A percentile compares a stretch with the other conserved stretches of the same genome.
phyloP scores from a whole-genome alignment of 148 eudicot species.

The Rhododendron henanense region DNA sequence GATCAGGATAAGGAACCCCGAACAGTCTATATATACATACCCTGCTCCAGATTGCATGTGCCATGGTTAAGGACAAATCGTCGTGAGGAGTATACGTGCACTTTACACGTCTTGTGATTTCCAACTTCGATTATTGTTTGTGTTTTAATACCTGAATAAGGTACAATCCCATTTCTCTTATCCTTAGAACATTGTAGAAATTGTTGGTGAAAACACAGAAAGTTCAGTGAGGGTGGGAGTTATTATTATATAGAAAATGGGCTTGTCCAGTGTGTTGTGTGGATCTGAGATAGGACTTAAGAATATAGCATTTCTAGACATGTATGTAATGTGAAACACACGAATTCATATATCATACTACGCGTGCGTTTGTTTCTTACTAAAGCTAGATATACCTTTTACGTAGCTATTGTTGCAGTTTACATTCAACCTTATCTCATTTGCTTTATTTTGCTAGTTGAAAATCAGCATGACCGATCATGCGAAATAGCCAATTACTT shows the following conservation, averaged over 20 bases:
- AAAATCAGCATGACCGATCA: not conserved
- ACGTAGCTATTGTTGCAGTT: not conserved
- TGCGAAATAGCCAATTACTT: not conserved
- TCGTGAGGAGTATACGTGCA: not conserved
- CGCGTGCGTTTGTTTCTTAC: not conserved
- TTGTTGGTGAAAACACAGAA: not conserved
- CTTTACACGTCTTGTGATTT: slow-evolving; percentile 1
- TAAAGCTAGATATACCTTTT: not conserved
- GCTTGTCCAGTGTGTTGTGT: not conserved
- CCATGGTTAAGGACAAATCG: slow-evolving; percentile 32
- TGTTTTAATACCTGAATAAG: not conserved
- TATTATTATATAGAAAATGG: not conserved
- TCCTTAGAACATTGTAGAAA: not conserved
- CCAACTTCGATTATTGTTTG: not conserved
- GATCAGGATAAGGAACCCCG: slow-evolving; percentile 56
- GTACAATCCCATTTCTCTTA: slow-evolving; percentile 5
- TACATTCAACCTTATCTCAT: not conserved
- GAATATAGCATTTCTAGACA: not conserved
- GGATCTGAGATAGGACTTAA: not conserved
- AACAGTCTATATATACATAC: slow-evolving; percentile 85
- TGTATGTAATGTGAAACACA: not conserved
- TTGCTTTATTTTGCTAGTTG: not conserved
- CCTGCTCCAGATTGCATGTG: slow-evolving; percentile 99
- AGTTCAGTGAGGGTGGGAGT: slow-evolving; percentile 7
- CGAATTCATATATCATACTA: not conserved